phyloP scores from a whole-genome alignment of 2,329 filamentous ascomycete genomes.

The Paramyrothecium sp. region DNA sequence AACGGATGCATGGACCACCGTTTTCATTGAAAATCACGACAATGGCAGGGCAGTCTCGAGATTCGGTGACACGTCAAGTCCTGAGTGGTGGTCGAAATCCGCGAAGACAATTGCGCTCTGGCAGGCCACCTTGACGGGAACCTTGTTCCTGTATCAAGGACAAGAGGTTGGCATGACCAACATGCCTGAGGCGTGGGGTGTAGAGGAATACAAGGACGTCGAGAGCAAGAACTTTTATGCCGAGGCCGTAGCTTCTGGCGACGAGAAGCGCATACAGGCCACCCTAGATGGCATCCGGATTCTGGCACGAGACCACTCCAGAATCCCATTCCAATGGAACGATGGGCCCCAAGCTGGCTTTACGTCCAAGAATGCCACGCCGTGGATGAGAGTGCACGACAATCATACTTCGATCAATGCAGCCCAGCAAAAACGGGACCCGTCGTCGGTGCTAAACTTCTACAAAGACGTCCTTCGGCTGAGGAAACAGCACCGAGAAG shows the following conservation, averaged over 20 bases:
- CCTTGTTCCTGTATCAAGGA: conserved; percentile 58
- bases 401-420: conserved; percentile 57
- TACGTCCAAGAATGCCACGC: conserved; percentile 38
- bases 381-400: conserved; percentile 70
- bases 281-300: conserved; percentile 53
- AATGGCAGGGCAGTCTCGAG: conserved; percentile 56
- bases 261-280: conserved; percentile 34
- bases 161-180: conserved; percentile 63
- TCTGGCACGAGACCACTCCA: conserved; percentile 61
- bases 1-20: conserved; percentile 56
- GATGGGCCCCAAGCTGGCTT: conserved; percentile 60
- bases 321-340: conserved; percentile 68
- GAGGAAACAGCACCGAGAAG: conserved; percentile 52
- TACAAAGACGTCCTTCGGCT: conserved; percentile 53
- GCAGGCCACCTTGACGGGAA: conserved; percentile 49
- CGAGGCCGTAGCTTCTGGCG: conserved; percentile 34
- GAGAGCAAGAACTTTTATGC: conserved; percentile 52
- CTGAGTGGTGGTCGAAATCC: conserved; percentile 39
- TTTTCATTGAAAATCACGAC: conserved; percentile 65
- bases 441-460: conserved; percentile 53
- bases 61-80: conserved; percentile 45
- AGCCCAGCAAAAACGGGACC: conserved; percentile 41
- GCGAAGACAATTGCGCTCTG: conserved; percentile 54
- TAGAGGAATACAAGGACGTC: conserved; percentile 54
- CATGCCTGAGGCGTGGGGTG: conserved; percentile 46